Evolutionary conservation across 2,329 filamentous ascomycete species (phyloP), one percentile per base, ranked within the genome.

Genomic region (Stemphylium lycopersici): DNA sequence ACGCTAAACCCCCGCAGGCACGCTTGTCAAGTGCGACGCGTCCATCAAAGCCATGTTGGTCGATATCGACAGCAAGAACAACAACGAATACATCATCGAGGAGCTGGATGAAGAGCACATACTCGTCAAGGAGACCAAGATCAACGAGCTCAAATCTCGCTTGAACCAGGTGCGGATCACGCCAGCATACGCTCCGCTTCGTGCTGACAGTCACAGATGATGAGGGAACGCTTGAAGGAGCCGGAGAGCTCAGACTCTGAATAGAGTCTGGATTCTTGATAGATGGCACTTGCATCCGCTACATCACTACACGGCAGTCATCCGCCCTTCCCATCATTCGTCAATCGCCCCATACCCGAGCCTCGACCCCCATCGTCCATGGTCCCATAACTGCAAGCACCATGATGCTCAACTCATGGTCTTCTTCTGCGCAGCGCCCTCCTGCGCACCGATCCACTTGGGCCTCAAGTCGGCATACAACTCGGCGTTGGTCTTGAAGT

Each of bases 21-120:
- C 90, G 24, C 83, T 93, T 61, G 86, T 93, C 75, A 86, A 91
- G 75, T 91, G 89, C 76, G 90, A 93, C 72, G 88, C 90, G n/a
- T 90, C 89, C 39, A 92, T 93, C 82, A 93, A 92, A 77, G 89
- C 90, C 59, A 91, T 93, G 79, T 88, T 93, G 68, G 81, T 90
- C 65, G 89, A 87, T 68, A 90, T 93, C 63, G 88, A 93, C 75
- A 84, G 80, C 66, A 80, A 84, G 52, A 70, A 77, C 52, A 82
- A 83, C 62, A 86, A 92, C 74, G 86, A 88, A 61, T 90, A 86
- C 72, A 90, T 93, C 69, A 89, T 92, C 58, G 89, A 92, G 66
- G 89, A 92, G 59, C 83, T 93, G 1, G 90, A 93, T 75, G 90
- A 93, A 55, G 84, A 89, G 71, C 87, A 88, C 53, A 80, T 91